These are phyloP conservation scores for Phytophthora sp. DNA, from an alignment of 352 stramenopile species.

Conservation along the genomic window DNA sequence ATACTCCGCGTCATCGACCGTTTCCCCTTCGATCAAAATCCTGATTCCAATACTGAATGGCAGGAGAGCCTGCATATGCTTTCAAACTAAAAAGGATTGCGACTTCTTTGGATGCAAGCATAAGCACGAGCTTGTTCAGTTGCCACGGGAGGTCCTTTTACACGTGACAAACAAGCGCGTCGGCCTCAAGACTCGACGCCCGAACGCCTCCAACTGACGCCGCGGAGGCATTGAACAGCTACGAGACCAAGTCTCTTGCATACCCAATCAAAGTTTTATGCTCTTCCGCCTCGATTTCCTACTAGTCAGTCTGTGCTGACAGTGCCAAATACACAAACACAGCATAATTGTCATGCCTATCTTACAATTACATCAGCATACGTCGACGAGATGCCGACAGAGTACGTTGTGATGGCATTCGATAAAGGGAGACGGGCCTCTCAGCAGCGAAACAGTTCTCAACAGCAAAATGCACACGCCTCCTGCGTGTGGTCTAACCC, in stretches of 20 bases:
- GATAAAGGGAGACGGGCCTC: not conserved
- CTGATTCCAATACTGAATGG: not conserved
- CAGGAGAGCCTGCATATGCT: not conserved
- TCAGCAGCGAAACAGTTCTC: not conserved
- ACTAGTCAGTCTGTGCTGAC: not conserved
- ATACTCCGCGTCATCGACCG: too few relatives aligned
- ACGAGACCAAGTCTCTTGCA: not conserved
- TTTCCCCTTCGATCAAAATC: too few relatives aligned
- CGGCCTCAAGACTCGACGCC: not conserved
- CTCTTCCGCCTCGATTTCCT: not conserved
- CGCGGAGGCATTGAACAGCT: not conserved
- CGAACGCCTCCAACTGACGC: not conserved
- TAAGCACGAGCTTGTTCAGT: not conserved
- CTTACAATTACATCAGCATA: not conserved
- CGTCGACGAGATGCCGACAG: too few relatives aligned
- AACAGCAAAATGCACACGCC: not conserved
- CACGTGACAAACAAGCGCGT: not conserved
- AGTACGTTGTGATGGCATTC: not conserved
- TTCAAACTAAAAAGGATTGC: not conserved
- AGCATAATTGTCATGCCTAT: not conserved
- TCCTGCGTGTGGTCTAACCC: not conserved
- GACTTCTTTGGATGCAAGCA: not conserved
- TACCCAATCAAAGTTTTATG: not conserved
- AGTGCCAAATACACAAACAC: not conserved
- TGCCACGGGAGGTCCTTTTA: not conserved